Percentiles rank a stretch among this genome's conserved stretches.
Conservation (phyloP, 192 early-diverging fungal genomes). For the Mortierella antarctica region DNA sequence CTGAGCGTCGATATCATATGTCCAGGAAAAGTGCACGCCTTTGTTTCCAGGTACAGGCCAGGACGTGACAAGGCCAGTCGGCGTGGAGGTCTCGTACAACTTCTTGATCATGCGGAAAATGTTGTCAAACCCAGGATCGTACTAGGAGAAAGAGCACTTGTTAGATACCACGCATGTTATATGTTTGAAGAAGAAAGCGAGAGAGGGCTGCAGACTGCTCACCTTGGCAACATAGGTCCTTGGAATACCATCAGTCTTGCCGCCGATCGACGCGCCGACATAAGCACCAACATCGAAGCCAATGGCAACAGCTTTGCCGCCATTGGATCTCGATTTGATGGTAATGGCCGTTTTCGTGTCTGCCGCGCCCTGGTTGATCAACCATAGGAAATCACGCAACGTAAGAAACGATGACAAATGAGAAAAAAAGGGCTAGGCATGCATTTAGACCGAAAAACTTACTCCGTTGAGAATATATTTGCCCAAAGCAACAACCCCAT, state of each 20-base stretch:
- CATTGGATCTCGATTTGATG: not conserved
- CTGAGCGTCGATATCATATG: slow-evolving; percentile 33
- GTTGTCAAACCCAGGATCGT: slow-evolving; percentile 32
- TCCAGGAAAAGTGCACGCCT: slow-evolving; percentile 30
- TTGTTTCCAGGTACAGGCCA: slow-evolving; percentile 34
- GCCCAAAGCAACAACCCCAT: slow-evolving; percentile 4
- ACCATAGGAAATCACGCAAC: too few species aligned
- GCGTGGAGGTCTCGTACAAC: not conserved
- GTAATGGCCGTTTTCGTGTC: slow-evolving; percentile 4
- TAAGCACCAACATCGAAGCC: slow-evolving; percentile 26
- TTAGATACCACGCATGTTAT: too few species aligned
- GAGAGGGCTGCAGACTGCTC: too few species aligned
- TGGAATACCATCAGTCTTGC: slow-evolving; percentile 26
- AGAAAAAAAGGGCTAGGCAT: not conserved
- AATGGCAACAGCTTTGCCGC: slow-evolving; percentile 18
- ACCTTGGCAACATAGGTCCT: slow-evolving; percentile 16
- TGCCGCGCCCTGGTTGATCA: not conserved
- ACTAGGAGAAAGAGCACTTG: not conserved
- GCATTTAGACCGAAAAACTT: slow-evolving; percentile 1
- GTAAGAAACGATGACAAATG: too few species aligned
- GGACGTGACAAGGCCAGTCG: slow-evolving; percentile 17
- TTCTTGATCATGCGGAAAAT: slow-evolving; percentile 21
- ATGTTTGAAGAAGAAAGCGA: too few species aligned
- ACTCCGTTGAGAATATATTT: not conserved
- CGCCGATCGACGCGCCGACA: slow-evolving; percentile 14